Evolutionary conservation across 257 asterid species (phyloP).

Genomic region (Mentha longifolia): DNA sequence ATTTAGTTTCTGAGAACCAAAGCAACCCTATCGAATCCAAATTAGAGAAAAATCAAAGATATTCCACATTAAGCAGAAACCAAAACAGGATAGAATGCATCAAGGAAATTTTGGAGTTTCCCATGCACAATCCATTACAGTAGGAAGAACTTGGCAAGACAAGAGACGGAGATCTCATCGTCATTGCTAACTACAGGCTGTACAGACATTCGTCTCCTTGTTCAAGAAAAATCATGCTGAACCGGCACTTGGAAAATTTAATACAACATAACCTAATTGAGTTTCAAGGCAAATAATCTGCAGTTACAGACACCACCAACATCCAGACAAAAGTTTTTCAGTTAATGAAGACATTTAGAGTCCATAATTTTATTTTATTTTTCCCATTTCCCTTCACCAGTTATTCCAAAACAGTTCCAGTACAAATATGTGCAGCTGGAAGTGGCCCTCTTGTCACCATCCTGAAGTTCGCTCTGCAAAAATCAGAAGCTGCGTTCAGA

Average conservation of each 20-base stretch:
- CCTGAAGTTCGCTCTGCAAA: constrained; percentile 23
- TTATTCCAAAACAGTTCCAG: constrained; percentile 3
- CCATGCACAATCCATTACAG: not conserved
- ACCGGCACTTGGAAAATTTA: not conserved
- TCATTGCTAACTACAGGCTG: constrained; percentile 19
- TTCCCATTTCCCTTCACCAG: not conserved
- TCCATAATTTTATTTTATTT: not conserved
- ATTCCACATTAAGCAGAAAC: not conserved
- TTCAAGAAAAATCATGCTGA: constrained; percentile 3
- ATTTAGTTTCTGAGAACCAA: too few relatives aligned
- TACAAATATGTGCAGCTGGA: constrained; percentile 17
- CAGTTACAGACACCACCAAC: constrained; percentile 11
- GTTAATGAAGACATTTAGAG: constrained; percentile 18
- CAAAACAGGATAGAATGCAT: not conserved
- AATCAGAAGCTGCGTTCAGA: constrained; percentile 5
- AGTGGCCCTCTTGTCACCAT: too few relatives aligned
- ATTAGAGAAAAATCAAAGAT: too few relatives aligned
- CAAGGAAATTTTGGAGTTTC: not conserved
- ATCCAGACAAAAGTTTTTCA: constrained; percentile 21
- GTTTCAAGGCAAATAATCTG: constrained; percentile 23
- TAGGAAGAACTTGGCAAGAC: not conserved
- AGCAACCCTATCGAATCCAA: too few relatives aligned
- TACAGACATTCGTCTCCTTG: constrained; percentile 21
- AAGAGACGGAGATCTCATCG: not conserved
- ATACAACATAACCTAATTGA: constrained; percentile 21